Base-by-base conservation (phyloP, 106 monocot genomes). In the Dioscorea zingiberensis region DNA sequence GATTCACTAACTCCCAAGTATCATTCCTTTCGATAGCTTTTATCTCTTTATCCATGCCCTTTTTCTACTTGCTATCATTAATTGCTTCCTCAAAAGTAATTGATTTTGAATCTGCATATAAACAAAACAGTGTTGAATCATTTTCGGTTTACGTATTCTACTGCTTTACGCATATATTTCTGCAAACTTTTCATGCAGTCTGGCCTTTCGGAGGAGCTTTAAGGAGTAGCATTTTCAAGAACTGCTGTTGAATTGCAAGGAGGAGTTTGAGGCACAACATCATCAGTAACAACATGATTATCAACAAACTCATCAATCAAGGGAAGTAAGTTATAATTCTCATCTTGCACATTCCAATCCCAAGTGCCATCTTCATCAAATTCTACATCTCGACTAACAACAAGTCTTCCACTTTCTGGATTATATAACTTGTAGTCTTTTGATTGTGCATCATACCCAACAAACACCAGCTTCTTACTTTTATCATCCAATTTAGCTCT, bases 351-450 rank as follows among this genome's bases (percentile, higher is more conserved):
- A 0, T 27, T 26, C 57, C 19, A 58, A 2, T 57, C 11, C 47
- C 65, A 58, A 12, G 10, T 14, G 17, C 19, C n/a, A 14, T 19
- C 14, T 30, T 66, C 65, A 55, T 54, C 13, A 44, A 73, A 64
- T 1, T 55, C 25, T 1, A 23, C 44, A 63, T 73, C 63, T 45
- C n/a, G 8, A 13, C 63, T 64, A 3, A 73, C 11, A 11, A 32
- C 13, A 0, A 72, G 0, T 0, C 25, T 55, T 18, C 8, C 9
- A 1, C 21, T 56, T 0, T 0, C 10, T 11, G 65, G 66, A 47
- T 73, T 22, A 47, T 56, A 56, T 0, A 54, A 26, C 17, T 14
- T 16, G 14, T 66, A 66, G 1, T 0, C 73, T 9, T 73, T 65
- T 1, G 25, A 24, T 27, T 15, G 44, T 7, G 12, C 0, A 47